A percentile compares a stretch with the other conserved stretches of the same genome.
phyloP scores from a whole-genome alignment of 164 flowering plant species.

The Cinnamomum chago region DNA sequence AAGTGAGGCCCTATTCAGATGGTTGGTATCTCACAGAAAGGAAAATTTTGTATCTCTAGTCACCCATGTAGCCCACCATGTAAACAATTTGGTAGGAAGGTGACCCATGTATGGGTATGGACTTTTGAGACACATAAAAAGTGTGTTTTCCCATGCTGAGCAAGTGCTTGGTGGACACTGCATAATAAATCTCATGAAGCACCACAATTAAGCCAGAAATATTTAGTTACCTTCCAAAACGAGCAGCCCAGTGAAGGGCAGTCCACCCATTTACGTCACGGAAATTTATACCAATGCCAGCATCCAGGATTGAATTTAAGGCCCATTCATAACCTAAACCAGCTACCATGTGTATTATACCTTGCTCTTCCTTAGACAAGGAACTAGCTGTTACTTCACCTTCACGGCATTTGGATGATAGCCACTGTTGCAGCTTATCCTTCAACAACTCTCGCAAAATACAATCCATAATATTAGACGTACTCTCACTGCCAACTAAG shows the following conservation, averaged over 20 bases:
- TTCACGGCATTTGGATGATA: slow-evolving; percentile 36
- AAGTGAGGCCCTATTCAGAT: too few relatives aligned
- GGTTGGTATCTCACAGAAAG: too few relatives aligned
- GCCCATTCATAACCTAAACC: slow-evolving; percentile 98
- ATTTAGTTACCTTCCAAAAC: slow-evolving; percentile 73
- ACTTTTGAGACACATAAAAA: too few relatives aligned
- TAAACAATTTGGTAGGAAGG: not conserved
- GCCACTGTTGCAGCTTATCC: slow-evolving; percentile 74
- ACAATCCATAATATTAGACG: slow-evolving; percentile 51
- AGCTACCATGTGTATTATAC: slow-evolving; percentile 84
- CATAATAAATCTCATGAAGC: not conserved
- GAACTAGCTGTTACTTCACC: slow-evolving; percentile 31
- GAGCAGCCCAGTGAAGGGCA: slow-evolving; percentile 99
- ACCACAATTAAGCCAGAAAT: not conserved
- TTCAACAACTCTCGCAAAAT: slow-evolving; percentile 72
- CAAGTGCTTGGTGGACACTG: not conserved
- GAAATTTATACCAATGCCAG: slow-evolving; percentile 72
- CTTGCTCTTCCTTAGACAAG: slow-evolving; percentile 90
- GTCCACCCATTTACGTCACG: slow-evolving; percentile 96
- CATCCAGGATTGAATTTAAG: slow-evolving; percentile 52
- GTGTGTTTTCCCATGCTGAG: too few relatives aligned
- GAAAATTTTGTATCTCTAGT: not conserved
- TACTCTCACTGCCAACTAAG: slow-evolving; percentile 49
- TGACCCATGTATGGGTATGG: too few relatives aligned
- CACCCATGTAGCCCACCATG: not conserved